Conservation (phyloP, 2,329 filamentous ascomycete species). For the Mycocentrospora acerina region DNA sequence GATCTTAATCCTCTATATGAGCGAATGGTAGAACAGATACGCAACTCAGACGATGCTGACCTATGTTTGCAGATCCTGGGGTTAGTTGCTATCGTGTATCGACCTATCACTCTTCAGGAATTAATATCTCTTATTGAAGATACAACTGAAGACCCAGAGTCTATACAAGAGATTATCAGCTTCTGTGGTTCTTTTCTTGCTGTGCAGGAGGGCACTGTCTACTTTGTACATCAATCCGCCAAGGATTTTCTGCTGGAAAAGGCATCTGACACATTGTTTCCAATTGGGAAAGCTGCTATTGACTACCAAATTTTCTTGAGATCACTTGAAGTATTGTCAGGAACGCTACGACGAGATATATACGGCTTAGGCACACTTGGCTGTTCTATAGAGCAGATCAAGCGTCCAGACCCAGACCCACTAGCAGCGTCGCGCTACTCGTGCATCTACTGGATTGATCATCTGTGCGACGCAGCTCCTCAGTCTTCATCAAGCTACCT, state of each 20-base stretch:
- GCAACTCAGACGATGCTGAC: no score
- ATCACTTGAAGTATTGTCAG: constrained; percentile 21
- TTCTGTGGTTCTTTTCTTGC: constrained; percentile 15
- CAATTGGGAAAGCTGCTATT: neutral
- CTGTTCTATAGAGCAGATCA: constrained; percentile 16
- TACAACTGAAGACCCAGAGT: no score
- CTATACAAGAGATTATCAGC: constrained; percentile 10
- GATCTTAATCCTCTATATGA: constrained; percentile 43
- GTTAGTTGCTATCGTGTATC: no score
- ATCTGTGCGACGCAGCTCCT: constrained; percentile 24
- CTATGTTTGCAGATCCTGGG: no score
- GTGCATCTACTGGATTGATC: constrained; percentile 39
- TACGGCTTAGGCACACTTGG: constrained; percentile 19
- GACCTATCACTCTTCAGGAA: no score
- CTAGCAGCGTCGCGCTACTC: constrained; percentile 24
- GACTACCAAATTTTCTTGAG: neutral
- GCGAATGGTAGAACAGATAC: constrained; percentile 43
- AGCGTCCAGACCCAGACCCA: constrained; percentile 24
- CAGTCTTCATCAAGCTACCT: neutral
- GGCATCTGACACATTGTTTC: constrained; percentile 1
- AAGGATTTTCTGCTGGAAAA: constrained; percentile 42
- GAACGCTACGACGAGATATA: constrained; percentile 24
- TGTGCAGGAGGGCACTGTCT: constrained; percentile 11
- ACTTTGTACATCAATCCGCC: constrained; percentile 26
- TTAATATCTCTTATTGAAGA: no score